Evolutionary conservation across 129 eudicot species (phyloP).

Genomic region (Dittrichia graveolens): DNA sequence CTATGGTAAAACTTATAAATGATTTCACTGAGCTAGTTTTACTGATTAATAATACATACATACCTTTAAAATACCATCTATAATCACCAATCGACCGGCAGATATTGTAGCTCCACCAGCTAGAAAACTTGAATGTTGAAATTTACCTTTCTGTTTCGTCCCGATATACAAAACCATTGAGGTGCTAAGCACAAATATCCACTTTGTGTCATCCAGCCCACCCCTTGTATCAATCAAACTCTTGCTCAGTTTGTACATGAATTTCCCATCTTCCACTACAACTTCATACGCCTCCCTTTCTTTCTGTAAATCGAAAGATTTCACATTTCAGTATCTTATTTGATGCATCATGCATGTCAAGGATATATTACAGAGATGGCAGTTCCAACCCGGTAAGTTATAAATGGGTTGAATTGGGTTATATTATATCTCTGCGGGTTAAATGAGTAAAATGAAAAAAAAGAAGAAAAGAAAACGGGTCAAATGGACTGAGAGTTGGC

Average conservation of each 20-base stretch:
- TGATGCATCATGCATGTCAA: conserved; percentile 16
- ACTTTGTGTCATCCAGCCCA: conserved; percentile 59
- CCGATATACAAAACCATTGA: conserved; percentile 72
- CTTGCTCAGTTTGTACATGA: conserved; percentile 58
- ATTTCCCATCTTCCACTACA: conserved; percentile 56
- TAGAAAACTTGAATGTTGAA: conserved; percentile 95
- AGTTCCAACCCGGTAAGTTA: not conserved
- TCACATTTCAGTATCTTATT: not conserved
- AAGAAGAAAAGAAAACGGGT: no score
- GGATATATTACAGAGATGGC: not conserved
- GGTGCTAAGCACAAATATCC: conserved; percentile 90
- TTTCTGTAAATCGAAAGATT: conserved; percentile 40
- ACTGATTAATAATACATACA: not conserved
- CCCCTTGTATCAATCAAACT: conserved; percentile 59
- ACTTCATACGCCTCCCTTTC: conserved; percentile 89
- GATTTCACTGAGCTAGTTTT: not conserved
- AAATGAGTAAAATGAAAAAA: not conserved
- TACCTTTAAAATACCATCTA: conserved; percentile 75
- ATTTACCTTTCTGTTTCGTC: conserved; percentile 69
- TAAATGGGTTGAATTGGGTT: not conserved
- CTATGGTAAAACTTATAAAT: not conserved
- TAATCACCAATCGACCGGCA: conserved; percentile 78
- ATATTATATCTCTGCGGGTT: not conserved
- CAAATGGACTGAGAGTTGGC: not conserved
- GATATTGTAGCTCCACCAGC: conserved; percentile 97